Evolutionary conservation across 345 rosid species (phyloP).

Genomic region (Trapa bicornis): DNA sequence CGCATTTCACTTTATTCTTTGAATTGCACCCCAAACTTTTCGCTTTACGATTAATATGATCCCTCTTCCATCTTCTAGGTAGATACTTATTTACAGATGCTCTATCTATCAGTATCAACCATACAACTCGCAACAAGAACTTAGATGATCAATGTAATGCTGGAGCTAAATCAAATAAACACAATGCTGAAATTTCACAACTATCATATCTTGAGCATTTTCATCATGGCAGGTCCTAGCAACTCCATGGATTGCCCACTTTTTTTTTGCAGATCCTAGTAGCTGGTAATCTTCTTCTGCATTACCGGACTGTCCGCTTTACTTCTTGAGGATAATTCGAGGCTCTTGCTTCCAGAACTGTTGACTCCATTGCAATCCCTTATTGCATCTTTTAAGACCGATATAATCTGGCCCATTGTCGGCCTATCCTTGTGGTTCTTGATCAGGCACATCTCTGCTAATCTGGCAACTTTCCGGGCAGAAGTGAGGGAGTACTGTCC

Average conservation of each 20-base stretch:
- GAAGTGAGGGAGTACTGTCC: slow-evolving; percentile 30
- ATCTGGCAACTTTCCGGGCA: slow-evolving; percentile 41
- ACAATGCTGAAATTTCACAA: not conserved
- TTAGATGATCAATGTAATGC: not conserved
- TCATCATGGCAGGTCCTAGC: not conserved
- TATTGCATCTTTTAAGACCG: slow-evolving; percentile 40
- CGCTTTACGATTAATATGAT: too few relatives aligned
- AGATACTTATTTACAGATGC: too few relatives aligned
- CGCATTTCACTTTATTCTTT: too few relatives aligned
- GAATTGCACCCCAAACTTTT: too few relatives aligned
- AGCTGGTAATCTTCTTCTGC: not conserved
- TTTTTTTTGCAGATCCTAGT: not conserved
- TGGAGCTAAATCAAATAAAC: not conserved
- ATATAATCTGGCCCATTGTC: slow-evolving; percentile 45
- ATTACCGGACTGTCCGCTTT: not conserved
- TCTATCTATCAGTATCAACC: not conserved
- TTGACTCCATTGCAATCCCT: slow-evolving; percentile 27
- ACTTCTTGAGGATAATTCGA: not conserved
- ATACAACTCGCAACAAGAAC: not conserved
- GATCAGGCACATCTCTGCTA: slow-evolving; percentile 71
- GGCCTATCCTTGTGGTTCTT: slow-evolving; percentile 71
- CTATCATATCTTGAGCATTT: not conserved
- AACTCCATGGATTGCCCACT: not conserved
- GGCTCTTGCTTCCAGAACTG: slow-evolving; percentile 7
- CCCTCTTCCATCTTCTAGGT: too few relatives aligned